Conservation (phyloP, 495 filamentous ascomycete genomes). For the Hypoxylon lenormandii region DNA sequence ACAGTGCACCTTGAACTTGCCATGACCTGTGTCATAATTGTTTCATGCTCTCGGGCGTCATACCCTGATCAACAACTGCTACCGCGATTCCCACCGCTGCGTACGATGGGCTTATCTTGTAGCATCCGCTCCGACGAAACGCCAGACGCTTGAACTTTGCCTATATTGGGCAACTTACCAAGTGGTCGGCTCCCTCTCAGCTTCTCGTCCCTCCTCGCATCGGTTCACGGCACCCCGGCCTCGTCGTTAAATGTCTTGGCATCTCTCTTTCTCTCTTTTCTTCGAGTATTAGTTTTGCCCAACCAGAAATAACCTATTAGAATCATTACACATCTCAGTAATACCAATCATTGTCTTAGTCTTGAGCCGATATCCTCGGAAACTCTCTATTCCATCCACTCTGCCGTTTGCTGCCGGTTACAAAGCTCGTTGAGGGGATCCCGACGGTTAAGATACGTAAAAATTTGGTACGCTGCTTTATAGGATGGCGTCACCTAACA, state of each 20-base stretch:
- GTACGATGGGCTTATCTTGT: conserved; percentile 2
- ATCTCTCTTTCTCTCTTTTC: neutral
- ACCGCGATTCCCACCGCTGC: neutral
- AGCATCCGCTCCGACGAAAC: conserved; percentile 27
- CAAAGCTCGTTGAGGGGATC: neutral
- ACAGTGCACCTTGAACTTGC: neutral
- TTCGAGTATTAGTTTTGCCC: neutral
- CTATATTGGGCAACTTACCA: conserved; percentile 10
- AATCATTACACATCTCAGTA: neutral
- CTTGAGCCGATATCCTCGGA: neutral
- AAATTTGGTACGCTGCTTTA: neutral
- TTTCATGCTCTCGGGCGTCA: conserved; percentile 35
- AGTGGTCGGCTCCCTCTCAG: conserved; percentile 22
- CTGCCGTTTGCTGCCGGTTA: no score
- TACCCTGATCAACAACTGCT: conserved; percentile 33
- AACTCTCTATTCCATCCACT: no score
- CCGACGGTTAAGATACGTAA: neutral
- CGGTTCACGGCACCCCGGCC: neutral
- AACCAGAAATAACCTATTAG: conserved; percentile 4
- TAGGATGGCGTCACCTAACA: conserved; percentile 39
- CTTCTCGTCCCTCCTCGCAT: neutral
- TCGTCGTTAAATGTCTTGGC: conserved; percentile 32
- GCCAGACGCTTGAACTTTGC: conserved; percentile 24
- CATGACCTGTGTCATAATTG: conserved; percentile 35
- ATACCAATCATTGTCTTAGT: neutral